Conservation (phyloP, 2,329 filamentous ascomycete species). For the Huntiella savannae region DNA sequence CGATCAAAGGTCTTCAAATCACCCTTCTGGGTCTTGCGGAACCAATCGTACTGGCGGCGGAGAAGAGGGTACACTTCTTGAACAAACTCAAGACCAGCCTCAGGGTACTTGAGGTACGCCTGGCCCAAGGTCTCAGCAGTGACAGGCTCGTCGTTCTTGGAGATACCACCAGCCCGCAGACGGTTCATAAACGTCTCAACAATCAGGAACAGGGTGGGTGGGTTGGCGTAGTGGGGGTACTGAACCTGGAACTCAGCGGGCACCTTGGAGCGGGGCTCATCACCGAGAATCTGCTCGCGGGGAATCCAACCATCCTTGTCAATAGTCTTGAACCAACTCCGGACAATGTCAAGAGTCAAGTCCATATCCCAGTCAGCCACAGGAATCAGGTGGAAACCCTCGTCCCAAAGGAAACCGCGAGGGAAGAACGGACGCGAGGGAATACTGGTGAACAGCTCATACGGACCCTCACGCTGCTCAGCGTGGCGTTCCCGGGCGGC, state of each 20-base stretch:
- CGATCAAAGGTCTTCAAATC: conserved; percentile 86
- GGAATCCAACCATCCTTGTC: conserved; percentile 96
- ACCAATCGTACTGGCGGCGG: conserved; percentile 84
- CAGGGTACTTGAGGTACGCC: conserved; percentile 18
- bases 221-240: conserved; percentile 95
- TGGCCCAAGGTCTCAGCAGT: conserved; percentile 9
- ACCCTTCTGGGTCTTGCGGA: conserved; percentile 75
- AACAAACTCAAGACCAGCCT: conserved; percentile 52
- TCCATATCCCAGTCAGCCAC: conserved; percentile 91
- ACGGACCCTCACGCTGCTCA: conserved; percentile 59
- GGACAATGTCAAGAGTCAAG: conserved; percentile 67
- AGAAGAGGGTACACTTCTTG: conserved; percentile 68
- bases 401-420: conserved; percentile 91
- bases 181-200: conserved; percentile 71
- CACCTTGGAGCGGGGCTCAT: conserved; percentile 86
- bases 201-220: conserved; percentile 81
- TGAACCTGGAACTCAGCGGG: conserved; percentile 84
- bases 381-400: conserved; percentile 85
- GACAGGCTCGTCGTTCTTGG: conserved; percentile 5
- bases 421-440: conserved; percentile 94
- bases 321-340: conserved; percentile 91
- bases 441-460: conserved; percentile 76
- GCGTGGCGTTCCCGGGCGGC: conserved; percentile 52
- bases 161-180: conserved; percentile 26
- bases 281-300: conserved; percentile 82